Percentiles rank a stretch among this genome's conserved stretches.
These are phyloP conservation scores for Nematocida ironsii DNA, from an alignment of 371 early-diverging fungal genomes.

Conservation along the genomic window DNA sequence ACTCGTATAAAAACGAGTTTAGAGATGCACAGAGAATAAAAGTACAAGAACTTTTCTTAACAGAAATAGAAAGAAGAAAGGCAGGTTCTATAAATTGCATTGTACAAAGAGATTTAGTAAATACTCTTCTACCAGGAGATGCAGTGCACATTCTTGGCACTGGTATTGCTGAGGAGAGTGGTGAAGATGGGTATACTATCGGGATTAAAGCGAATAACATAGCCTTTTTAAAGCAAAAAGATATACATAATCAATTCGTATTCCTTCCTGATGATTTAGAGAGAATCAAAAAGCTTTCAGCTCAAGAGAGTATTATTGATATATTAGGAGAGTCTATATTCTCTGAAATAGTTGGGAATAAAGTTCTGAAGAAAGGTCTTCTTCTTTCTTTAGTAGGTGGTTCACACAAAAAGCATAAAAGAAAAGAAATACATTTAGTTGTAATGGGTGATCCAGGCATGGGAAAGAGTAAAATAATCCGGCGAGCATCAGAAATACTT, in stretches of 20 bases:
- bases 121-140: constrained; percentile 68
- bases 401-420: constrained; percentile 64
- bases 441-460: constrained; percentile 73
- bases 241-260: constrained; percentile 1
- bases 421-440: constrained; percentile 67
- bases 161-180: constrained; percentile 60
- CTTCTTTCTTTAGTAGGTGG: constrained; percentile 75
- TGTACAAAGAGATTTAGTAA: constrained; percentile 62
- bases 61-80: constrained; percentile 31
- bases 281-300: constrained; percentile 68
- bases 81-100: constrained; percentile 60
- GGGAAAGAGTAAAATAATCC: constrained; percentile 73
- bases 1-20: constrained; percentile 39
- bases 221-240: constrained; percentile 60
- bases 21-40: constrained; percentile 67
- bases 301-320: constrained; percentile 68
- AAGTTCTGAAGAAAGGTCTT: constrained; percentile 74
- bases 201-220: constrained; percentile 63
- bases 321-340: constrained; percentile 73
- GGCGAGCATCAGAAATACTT: constrained; percentile 70
- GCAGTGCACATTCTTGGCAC: constrained; percentile 62
- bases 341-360: constrained; percentile 74
- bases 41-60: constrained; percentile 61
- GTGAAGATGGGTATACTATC: constrained; percentile 59
- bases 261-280: constrained; percentile 37